Percentiles rank a stretch among this genome's conserved stretches.
These are phyloP conservation scores for Rubia yunnanensis DNA, from an alignment of 257 asterid genomes.

Conservation along the genomic window DNA sequence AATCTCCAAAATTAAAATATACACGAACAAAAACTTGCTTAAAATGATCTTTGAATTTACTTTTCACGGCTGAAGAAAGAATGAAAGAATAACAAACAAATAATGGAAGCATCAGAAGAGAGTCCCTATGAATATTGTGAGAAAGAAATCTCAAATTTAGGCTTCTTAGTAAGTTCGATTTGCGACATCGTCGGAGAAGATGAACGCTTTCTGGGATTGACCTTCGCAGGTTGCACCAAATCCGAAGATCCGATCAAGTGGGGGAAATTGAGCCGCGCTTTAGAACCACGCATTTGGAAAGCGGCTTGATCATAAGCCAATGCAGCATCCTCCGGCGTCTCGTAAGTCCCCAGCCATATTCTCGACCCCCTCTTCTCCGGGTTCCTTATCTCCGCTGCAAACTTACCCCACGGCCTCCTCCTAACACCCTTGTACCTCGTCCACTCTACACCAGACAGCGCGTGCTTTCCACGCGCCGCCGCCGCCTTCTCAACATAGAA, in stretches of 20 bases:
- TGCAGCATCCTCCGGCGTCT: neutral
- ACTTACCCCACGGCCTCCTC: neutral
- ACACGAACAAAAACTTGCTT: no score
- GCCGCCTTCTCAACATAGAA: neutral
- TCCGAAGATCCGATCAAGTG: neutral
- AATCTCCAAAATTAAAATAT: no score
- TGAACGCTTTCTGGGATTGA: neutral
- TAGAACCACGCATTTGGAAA: neutral
- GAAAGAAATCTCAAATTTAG: neutral
- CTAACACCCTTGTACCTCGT: neutral
- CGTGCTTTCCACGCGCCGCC: neutral
- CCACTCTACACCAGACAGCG: neutral
- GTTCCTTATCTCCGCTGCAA: neutral
- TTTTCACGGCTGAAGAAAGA: no score
- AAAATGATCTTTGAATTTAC: no score
- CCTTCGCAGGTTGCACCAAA: neutral
- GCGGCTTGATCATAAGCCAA: neutral
- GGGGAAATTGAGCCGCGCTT: neutral
- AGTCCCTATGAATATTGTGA: neutral
- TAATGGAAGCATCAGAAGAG: neutral
- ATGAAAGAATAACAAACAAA: no score
- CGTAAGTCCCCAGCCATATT: neutral
- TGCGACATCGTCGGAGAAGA: neutral
- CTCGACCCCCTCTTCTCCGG: neutral
- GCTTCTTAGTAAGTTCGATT: neutral